Conservation (phyloP, 2,329 filamentous ascomycete species). For the Lecanoromycetidae sp. region DNA sequence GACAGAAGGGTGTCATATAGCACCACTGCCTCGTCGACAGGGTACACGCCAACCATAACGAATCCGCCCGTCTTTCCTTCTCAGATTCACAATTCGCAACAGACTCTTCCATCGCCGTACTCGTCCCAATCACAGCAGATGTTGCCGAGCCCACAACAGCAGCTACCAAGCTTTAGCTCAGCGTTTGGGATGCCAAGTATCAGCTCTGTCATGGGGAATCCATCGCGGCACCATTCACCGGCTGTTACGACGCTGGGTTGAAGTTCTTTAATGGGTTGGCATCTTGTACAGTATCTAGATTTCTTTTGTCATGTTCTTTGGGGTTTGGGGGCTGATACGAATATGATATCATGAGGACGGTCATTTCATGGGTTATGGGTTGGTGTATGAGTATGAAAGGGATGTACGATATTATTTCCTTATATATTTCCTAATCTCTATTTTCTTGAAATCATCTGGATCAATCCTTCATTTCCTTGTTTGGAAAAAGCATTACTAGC, state of each 20-base stretch:
- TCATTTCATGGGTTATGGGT: no score
- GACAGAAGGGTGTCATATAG: constrained; percentile 1
- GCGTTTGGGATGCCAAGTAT: constrained; percentile 7
- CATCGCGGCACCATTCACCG: neutral
- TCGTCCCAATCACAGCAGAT: neutral
- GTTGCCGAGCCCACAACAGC: neutral
- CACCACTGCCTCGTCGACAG: constrained; percentile 6
- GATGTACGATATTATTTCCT: no score
- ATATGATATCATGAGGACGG: no score
- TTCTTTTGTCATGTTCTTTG: neutral
- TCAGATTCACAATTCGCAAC: neutral
- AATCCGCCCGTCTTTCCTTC: neutral
- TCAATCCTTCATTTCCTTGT: no score
- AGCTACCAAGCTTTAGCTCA: constrained; percentile 4
- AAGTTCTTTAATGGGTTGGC: neutral
- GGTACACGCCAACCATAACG: constrained; percentile 11
- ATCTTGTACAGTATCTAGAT: neutral
- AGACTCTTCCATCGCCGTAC: neutral
- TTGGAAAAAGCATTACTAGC: no score
- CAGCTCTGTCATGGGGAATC: neutral
- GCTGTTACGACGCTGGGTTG: constrained; percentile 7
- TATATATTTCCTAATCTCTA: no score
- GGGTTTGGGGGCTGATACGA: no score
- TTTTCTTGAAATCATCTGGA: no score
- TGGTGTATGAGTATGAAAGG: no score